Evolutionary conservation across 306 rosid genomes (phyloP), one percentile per base, ranked within the genome.

Genomic region (Prunus armeniaca): DNA sequence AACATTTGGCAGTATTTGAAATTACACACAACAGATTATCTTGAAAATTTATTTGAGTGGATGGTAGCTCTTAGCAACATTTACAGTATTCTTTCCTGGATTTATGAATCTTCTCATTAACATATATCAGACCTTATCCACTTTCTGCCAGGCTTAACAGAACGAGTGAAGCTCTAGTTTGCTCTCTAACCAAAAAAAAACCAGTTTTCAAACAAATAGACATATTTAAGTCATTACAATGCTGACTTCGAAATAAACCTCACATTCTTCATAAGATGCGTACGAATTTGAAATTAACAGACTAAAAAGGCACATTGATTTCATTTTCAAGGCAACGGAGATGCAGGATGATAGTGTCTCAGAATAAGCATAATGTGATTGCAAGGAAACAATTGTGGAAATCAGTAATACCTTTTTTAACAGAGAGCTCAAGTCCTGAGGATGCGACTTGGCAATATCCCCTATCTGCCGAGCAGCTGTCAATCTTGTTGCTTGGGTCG

Each of bases 401-500:
- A 54, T 38, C 82, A 63, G 15, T 22, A 45, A 75, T 67, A 94
- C 98, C 96, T 92, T 95, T 80, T 92, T 90, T 64, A 95, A 86
- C 50, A 95, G 97, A 83, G 93, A 85, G 67, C 72, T 71, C 77
- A 95, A 83, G 84, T 95, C 98, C 73, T 90, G 96, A 62, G 98
- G 98, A 82, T 95, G 95, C 55, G 93, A 92, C 81, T 95, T 92
- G 55, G 97, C 97, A 80, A 95, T 95, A 45, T 92, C 98, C 86
- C 98, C 98, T 34, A 95, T 90, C 86, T 95, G 98, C 58, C 97
- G 97, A 77, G 98, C 98, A 56, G 98, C 97, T 55, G 97, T 88
- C 83, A 92, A 92, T 86, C 98, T 89, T 75, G 98, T 95, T 9
- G 96, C 82, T 86, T 95, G 98, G 79, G 97, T 87, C 62, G 98